A percentile compares a stretch with the other conserved stretches of the same genome.
These are phyloP conservation scores for Suhomyces canberraensis DNA, from an alignment of 805 yeast genomes.

Conservation along the genomic window DNA sequence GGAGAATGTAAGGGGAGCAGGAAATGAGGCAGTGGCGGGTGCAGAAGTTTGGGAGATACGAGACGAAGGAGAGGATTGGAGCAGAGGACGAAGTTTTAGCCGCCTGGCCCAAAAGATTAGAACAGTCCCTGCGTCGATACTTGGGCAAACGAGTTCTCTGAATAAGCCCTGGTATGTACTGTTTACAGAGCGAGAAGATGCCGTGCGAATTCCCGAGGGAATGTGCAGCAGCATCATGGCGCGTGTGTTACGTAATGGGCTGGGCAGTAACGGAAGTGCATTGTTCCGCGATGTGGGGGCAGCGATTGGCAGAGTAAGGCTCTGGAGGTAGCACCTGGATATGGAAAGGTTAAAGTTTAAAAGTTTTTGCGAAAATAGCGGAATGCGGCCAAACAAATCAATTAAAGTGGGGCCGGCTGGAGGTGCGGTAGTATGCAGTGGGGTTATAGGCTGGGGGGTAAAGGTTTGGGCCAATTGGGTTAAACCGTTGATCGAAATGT, in stretches of 20 bases:
- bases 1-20: too few relatives aligned
- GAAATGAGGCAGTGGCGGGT: too few relatives aligned
- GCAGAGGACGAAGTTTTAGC: too few relatives aligned
- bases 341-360: too few relatives aligned
- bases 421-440: too few relatives aligned
- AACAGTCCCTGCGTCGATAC: not conserved
- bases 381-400: too few relatives aligned
- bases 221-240: not conserved
- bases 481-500: too few relatives aligned
- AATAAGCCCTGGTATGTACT: not conserved
- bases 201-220: not conserved
- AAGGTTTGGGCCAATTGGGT: too few relatives aligned
- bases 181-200: not conserved
- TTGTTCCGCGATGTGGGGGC: not conserved
- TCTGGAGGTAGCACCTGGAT: not conserved
- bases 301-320: too few relatives aligned
- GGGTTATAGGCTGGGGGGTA: too few relatives aligned
- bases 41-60: not conserved
- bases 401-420: too few relatives aligned
- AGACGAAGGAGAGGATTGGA: not conserved
- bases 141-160: not conserved
- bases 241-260: not conserved
- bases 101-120: not conserved
- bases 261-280: not conserved
- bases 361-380: too few relatives aligned